These are phyloP conservation scores for Zymoseptoria tritici DNA, from an alignment of 2,329 filamentous ascomycete species.

Conservation along the genomic window DNA sequence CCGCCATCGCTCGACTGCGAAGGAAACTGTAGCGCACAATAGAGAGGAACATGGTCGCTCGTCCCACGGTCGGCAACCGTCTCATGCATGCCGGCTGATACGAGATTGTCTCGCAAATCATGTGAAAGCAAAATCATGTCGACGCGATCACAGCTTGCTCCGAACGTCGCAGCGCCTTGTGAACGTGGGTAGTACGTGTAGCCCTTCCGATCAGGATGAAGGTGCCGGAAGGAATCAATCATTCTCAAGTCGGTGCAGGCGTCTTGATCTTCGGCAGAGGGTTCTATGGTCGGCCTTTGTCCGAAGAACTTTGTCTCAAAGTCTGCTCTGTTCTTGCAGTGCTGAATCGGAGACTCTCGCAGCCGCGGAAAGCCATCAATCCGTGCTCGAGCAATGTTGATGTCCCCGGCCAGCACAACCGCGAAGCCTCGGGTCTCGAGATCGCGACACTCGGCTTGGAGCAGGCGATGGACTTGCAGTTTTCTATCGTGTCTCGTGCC, in stretches of 20 bases:
- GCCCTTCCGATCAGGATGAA: constrained; percentile 35
- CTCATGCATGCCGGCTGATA: constrained; percentile 36
- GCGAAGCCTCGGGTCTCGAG: constrained; percentile 37
- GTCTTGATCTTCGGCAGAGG: constrained; percentile 2
- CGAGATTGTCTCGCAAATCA: constrained; percentile 31
- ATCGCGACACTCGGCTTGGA: constrained; percentile 39
- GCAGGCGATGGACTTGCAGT: constrained; percentile 39
- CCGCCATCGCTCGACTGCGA: neutral
- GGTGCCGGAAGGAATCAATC: constrained; percentile 44
- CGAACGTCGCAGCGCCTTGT: constrained; percentile 36
- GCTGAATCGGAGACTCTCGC: constrained; percentile 38
- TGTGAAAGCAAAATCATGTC: constrained; percentile 45
- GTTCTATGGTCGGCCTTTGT: constrained; percentile 2
- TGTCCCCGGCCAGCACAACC: constrained; percentile 45
- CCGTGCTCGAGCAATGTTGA: constrained; percentile 43
- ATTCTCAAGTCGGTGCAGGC: constrained; percentile 23
- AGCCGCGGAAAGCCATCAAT: constrained; percentile 44
- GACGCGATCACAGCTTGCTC: constrained; percentile 47
- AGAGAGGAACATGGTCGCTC: constrained; percentile 50
- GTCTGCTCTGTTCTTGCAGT: constrained; percentile 45
- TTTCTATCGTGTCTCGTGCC: constrained; percentile 49
- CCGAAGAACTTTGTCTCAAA: constrained; percentile 45
- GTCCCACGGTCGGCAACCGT: constrained; percentile 40
- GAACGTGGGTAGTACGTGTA: constrained; percentile 44
- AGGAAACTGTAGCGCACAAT: constrained; percentile 17